Evolutionary conservation across 352 stramenopile genomes (phyloP), one percentile per base, ranked within the genome.

Genomic region (Globisporangium orthogonon): DNA sequence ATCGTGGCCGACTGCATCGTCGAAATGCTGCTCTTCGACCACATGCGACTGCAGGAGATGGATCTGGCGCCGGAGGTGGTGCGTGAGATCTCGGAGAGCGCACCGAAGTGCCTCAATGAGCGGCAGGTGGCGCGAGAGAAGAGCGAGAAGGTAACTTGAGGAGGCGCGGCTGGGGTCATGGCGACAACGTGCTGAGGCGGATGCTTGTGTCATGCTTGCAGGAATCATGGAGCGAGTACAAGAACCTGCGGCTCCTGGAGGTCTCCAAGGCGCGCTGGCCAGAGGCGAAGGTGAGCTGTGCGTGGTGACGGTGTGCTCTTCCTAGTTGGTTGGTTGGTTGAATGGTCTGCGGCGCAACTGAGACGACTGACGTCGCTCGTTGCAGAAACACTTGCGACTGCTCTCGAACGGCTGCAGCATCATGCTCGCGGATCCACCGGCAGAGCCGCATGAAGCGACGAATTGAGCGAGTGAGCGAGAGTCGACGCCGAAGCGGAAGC

Each of bases 351-450:
- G 23, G 23, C 23, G 23, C 23, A 23, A 23, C 23, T 23, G 23
- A 23, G 17, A 15, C 44, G 44, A 31, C 18, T 49, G 44, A 30
- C 44, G 44, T 51, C 10, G 39, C 18, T 52, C 4, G 40, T 23
- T 48, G 14, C 17, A 87, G 74, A 80, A 67, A 50, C 77, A 88
- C 59, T 65, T 90, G 62, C 77, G 80, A 2, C 65, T 73, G 48
- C 65, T 90, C 30, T 83, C 75, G 13, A 90, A 90, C 61, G 80
- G 80, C n/a, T 88, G 74, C 59, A 90, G 77, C 56, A 85, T 90
- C 63, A 88, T 90, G 63, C 54, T 90, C 14, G 52, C 73, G 43
- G 49, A 43, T 43, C 39, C 18, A 4, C 51, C 15, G 6, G 4
- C 51, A 14, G 35, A 9, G 11, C 9, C 17, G 18, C 18, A 17